phyloP scores from a whole-genome alignment of 2,329 filamentous ascomycete genomes.

The Colletotrichum lupini region DNA sequence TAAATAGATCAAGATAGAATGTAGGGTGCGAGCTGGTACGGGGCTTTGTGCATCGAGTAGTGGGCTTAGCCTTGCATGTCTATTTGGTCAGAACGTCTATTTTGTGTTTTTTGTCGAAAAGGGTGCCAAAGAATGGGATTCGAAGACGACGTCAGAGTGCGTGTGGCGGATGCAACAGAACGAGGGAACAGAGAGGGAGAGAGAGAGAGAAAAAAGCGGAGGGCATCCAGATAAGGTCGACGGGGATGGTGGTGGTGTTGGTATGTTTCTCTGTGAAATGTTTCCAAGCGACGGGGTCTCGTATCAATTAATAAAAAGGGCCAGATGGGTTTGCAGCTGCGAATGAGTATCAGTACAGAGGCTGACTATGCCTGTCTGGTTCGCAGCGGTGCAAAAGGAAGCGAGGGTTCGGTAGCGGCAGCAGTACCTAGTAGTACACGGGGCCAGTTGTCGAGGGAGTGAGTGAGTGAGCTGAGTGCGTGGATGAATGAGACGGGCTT shows the following conservation, averaged over 20 bases:
- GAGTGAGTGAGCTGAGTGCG: neutral
- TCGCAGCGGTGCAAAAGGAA: constrained; percentile 5
- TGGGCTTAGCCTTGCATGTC: constrained; percentile 11
- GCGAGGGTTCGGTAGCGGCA: neutral
- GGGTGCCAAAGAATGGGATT: neutral
- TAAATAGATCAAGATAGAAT: neutral
- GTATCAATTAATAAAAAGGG: constrained; percentile 24
- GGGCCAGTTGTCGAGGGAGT: neutral
- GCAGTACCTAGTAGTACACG: constrained; percentile 12
- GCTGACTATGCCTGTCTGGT: constrained; percentile 2
- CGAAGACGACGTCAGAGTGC: neutral
- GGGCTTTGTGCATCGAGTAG: constrained; percentile 22
- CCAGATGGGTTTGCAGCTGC: constrained; percentile 1
- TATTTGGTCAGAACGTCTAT: neutral
- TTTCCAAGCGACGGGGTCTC: constrained; percentile 14
- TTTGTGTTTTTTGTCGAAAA: neutral
- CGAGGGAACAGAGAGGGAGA: neutral
- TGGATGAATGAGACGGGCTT: neutral
- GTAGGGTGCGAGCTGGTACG: neutral
- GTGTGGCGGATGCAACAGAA: neutral
- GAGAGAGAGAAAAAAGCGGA: neutral
- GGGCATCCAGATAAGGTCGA: neutral
- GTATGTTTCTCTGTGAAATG: neutral
- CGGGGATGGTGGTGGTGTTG: neutral
- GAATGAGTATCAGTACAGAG: constrained; percentile 13